Conservation (phyloP, 208 protist species). For the Willaertia magna region DNA sequence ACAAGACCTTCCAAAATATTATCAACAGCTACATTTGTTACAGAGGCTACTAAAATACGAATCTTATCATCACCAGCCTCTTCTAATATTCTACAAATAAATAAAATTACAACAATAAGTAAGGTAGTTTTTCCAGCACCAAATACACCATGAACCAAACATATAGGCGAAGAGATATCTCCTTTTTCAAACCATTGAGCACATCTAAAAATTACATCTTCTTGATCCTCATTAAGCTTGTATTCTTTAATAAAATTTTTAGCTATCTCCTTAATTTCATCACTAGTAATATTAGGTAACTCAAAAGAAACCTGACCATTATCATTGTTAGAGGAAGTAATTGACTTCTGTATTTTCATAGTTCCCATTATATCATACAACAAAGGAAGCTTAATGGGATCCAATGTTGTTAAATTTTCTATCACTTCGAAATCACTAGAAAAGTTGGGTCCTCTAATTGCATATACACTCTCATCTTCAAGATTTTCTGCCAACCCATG, state of each 20-base stretch:
- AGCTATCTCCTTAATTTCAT: background rate
- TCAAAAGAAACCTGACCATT: background rate
- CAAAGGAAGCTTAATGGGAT: background rate
- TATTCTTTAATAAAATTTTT: background rate
- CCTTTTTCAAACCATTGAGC: background rate
- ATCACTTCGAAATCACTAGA: slow-evolving; percentile 9
- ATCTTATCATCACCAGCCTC: background rate
- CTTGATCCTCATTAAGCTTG: slow-evolving; percentile 11
- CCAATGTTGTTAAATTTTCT: background rate
- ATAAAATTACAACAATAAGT: slow-evolving; percentile 17
- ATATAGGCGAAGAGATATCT: background rate
- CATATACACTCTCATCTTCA: background rate
- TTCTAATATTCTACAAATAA: slow-evolving; percentile 8
- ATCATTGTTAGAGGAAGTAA: background rate
- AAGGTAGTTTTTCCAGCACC: slow-evolving; percentile 22
- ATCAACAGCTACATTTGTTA: slow-evolving; percentile 24
- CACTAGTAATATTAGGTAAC: background rate
- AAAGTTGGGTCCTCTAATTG: slow-evolving; percentile 6
- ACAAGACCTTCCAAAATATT: slow-evolving; percentile 14
- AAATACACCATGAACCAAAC: slow-evolving; percentile 22
- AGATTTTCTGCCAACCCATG: background rate
- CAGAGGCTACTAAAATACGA: slow-evolving; percentile 16
- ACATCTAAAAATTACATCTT: background rate
- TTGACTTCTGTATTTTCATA: background rate
- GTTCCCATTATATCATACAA: background rate